Evolutionary conservation across 2,329 filamentous ascomycete genomes (phyloP), one percentile per base, ranked within the genome.

Genomic region (Zasmidium cellare): DNA sequence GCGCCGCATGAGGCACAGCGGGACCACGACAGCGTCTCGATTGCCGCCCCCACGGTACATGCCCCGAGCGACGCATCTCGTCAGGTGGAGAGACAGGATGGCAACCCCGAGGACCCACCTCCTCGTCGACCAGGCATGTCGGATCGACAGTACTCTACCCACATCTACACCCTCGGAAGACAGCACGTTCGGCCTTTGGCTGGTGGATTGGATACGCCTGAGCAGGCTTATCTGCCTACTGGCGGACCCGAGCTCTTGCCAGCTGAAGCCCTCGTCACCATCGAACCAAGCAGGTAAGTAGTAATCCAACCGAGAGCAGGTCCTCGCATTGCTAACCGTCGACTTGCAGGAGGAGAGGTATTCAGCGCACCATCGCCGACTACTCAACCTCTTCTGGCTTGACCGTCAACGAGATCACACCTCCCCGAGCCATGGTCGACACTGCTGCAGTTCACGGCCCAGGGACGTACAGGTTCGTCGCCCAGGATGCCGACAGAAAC

Each of bases 301-400:
- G 35, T 14, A 41, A 41, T 3, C 7, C 3, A 41, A 9, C 7
- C 16, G 5, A 41, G 35, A 28, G 25, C 5, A 6, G 5, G 25
- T 11, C 35, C 7, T 41, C 35, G 7, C 7, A 3, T 41, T 14
- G 16, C 35, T 41, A n/a, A 41, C n/a, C 3, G 5, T 41, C 14
- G 35, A 41, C 5, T 16, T 41, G 28, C 28, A 31, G 28, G 28
- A 41, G n/a, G 25, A 28, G 25, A 28, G 25, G 25, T 14, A 14
- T 41, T 3, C 35, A 41, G 16, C 35, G 35, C 35, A 41, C 7
- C n/a, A 41, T 9, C n/a, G 51, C 45, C 23, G 28, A 45, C 19
- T 51, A 53, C 45, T 59, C 57, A 3, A 51, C 47, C 9, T 22
- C 50, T 9, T 58, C 58, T 18, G 55, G 52, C n/a, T 22, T 58